A percentile compares a stretch with the other conserved stretches of the same genome.
Conservation (phyloP, 2,329 filamentous ascomycete genomes). For the Mycosphaerella sp. region DNA sequence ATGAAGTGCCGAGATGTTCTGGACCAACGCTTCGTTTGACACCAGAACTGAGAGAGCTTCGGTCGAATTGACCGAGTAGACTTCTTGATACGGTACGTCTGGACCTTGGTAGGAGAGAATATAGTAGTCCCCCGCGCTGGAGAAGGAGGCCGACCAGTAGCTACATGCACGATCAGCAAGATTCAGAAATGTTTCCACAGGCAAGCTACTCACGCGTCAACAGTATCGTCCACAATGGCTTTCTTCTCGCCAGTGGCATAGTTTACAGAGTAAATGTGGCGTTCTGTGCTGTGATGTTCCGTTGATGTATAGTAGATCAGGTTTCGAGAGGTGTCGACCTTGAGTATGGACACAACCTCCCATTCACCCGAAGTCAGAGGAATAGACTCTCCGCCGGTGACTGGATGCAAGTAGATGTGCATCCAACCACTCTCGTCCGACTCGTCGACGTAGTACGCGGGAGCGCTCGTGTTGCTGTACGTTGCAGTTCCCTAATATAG, state of each 20-base stretch:
- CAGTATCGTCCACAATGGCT: slow-evolving; percentile 55
- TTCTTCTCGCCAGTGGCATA: slow-evolving; percentile 50
- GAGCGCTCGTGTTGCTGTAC: slow-evolving; percentile 13
- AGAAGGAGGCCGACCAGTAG: slow-evolving; percentile 59
- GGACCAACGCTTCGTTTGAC: slow-evolving; percentile 53
- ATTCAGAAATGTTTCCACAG: too few relatives aligned
- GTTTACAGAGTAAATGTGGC: slow-evolving; percentile 61
- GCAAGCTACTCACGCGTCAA: slow-evolving; percentile 40
- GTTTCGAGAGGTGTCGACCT: slow-evolving; percentile 51
- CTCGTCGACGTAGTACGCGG: slow-evolving; percentile 57
- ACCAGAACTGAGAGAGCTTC: slow-evolving; percentile 53
- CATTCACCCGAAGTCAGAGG: slow-evolving; percentile 52
- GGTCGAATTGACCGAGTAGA: slow-evolving; percentile 54
- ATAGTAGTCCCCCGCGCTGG: slow-evolving; percentile 56
- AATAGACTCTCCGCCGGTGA: slow-evolving; percentile 45
- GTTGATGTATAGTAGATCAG: slow-evolving; percentile 61
- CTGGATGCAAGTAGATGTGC: slow-evolving; percentile 59
- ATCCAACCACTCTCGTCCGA: slow-evolving; percentile 60
- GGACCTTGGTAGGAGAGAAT: slow-evolving; percentile 60
- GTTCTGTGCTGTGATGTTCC: slow-evolving; percentile 59
- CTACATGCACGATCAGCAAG: too few relatives aligned
- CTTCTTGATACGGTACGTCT: slow-evolving; percentile 62
- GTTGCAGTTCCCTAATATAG: not conserved
- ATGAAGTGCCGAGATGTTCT: slow-evolving; percentile 53
- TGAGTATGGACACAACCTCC: slow-evolving; percentile 56